Conservation (phyloP, 352 stramenopile genomes). For the Phytophthora tubulina region DNA sequence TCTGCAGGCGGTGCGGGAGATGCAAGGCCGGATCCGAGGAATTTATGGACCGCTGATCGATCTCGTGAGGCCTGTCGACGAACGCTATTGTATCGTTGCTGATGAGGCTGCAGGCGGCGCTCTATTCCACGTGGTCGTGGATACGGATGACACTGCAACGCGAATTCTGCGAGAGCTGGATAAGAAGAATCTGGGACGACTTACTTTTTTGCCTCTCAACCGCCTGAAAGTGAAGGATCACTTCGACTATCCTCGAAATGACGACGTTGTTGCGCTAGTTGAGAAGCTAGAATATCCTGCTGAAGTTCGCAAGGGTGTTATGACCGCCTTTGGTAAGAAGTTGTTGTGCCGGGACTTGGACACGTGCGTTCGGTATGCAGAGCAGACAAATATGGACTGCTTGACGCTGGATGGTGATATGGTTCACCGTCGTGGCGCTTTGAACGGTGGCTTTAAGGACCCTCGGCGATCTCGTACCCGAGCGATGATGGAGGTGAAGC, state of each 20-base stretch:
- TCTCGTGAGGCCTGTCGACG: slow-evolving; percentile 90
- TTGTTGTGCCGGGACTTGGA: slow-evolving; percentile 96
- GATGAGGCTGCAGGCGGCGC: slow-evolving; percentile 96
- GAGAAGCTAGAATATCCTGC: slow-evolving; percentile 87
- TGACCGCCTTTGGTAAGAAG: slow-evolving; percentile 97
- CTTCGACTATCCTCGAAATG: slow-evolving; percentile 74
- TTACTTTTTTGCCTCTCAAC: slow-evolving; percentile 98
- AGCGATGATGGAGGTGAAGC: slow-evolving; percentile 88
- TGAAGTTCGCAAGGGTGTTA: slow-evolving; percentile 93
- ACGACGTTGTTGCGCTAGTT: slow-evolving; percentile 87
- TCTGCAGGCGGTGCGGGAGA: slow-evolving; percentile 86
- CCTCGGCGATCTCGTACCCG: slow-evolving; percentile 74
- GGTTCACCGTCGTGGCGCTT: slow-evolving; percentile 95
- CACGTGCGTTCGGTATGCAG: slow-evolving; percentile 79
- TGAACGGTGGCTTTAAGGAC: slow-evolving; percentile 98
- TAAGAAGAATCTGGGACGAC: slow-evolving; percentile 92
- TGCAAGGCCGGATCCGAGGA: slow-evolving; percentile 84
- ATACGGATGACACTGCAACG: slow-evolving; percentile 97
- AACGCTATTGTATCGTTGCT: slow-evolving; percentile 94
- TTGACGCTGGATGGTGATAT: slow-evolving; percentile 99
- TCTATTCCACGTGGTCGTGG: slow-evolving; percentile 99
- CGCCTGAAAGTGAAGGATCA: slow-evolving; percentile 91
- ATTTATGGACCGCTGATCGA: slow-evolving; percentile 98
- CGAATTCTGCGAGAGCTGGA: slow-evolving; percentile 96
- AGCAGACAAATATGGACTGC: slow-evolving; percentile 95